Percentiles rank a stretch among this genome's conserved stretches.
These are phyloP conservation scores for Leccinum arenicola DNA, from an alignment of 768 basidiomycete species.

Conservation along the genomic window DNA sequence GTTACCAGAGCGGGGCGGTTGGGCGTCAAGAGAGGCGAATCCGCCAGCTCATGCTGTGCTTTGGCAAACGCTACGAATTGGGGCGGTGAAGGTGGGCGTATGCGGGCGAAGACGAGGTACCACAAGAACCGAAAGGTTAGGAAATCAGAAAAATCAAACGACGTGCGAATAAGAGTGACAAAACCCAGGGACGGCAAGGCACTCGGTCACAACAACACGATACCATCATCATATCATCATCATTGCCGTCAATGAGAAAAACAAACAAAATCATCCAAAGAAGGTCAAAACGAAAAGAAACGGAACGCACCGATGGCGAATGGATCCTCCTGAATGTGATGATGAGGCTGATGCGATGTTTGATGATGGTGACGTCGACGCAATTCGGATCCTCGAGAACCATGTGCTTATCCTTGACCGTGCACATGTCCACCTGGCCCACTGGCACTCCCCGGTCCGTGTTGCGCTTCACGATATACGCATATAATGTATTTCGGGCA, in stretches of 20 bases:
- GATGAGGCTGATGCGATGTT: neutral
- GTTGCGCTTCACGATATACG: slow-evolving; percentile 1
- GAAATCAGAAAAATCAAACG: neutral
- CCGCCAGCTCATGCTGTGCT: slow-evolving; percentile 6
- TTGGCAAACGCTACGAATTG: slow-evolving; percentile 19
- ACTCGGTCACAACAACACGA: too few relatives aligned
- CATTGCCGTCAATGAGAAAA: too few relatives aligned
- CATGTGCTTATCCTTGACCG: neutral
- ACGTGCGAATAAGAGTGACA: too few relatives aligned
- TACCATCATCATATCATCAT: too few relatives aligned
- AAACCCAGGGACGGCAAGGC: too few relatives aligned
- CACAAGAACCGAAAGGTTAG: neutral
- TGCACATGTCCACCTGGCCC: neutral
- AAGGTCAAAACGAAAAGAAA: neutral
- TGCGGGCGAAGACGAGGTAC: too few relatives aligned
- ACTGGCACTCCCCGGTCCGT: neutral
- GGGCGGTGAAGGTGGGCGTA: neutral
- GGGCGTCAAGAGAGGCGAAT: slow-evolving; percentile 3
- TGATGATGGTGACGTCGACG: slow-evolving; percentile 8
- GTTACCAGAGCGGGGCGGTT: neutral
- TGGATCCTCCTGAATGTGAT: neutral
- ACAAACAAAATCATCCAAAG: too few relatives aligned
- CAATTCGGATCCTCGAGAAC: slow-evolving; percentile 12
- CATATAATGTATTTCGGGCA: too few relatives aligned
- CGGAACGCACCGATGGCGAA: slow-evolving; percentile 12